Evolutionary conservation across 345 rosid species (phyloP).

Genomic region (Acer saccharum): DNA sequence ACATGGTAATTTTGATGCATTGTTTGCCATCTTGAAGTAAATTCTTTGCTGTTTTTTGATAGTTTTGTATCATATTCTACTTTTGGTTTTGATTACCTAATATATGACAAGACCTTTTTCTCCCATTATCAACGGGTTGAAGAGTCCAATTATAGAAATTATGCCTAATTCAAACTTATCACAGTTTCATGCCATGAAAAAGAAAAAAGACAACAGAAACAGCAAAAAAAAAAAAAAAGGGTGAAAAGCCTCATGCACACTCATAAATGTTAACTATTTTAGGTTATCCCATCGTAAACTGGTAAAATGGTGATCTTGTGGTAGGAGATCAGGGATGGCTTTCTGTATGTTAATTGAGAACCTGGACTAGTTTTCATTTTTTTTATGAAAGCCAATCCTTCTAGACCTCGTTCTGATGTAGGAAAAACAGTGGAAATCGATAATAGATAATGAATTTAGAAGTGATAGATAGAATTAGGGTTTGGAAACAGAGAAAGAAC

Average conservation of each 20-base stretch:
- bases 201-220: background rate
- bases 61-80: background rate
- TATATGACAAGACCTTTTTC: background rate
- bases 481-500: too few relatives aligned
- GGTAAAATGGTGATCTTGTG: background rate
- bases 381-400: background rate
- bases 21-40: background rate
- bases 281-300: background rate
- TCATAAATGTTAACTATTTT: conserved; percentile 6
- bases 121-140: background rate
- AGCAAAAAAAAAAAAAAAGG: too few relatives aligned
- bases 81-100: background rate
- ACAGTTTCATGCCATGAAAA: too few relatives aligned
- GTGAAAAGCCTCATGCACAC: background rate
- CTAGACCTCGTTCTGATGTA: background rate
- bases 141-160: background rate
- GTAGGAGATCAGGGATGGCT: too few relatives aligned
- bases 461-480: too few relatives aligned
- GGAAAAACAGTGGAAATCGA: too few relatives aligned
- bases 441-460: too few relatives aligned
- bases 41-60: background rate
- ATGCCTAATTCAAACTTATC: background rate
- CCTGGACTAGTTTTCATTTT: background rate
- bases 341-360: background rate
- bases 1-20: conserved; percentile 7